Conservation (phyloP, 805 yeast species). For the Candida pini region DNA sequence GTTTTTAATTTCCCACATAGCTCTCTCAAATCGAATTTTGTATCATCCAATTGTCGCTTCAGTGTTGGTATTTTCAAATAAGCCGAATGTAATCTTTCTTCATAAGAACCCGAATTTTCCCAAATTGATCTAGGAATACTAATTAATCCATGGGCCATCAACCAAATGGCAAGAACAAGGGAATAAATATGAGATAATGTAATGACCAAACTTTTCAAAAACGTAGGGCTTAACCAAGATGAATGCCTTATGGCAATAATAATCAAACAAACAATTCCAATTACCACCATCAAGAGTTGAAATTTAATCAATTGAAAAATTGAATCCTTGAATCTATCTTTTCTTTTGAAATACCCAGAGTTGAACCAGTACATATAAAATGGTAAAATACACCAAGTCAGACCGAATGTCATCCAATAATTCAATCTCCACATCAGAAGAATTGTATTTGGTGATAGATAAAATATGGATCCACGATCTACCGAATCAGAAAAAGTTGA, state of each 20-base stretch:
- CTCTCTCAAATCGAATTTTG: slow-evolving; percentile 57
- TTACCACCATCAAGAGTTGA: slow-evolving; percentile 50
- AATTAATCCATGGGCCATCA: slow-evolving; percentile 78
- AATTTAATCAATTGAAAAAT: slow-evolving; percentile 50
- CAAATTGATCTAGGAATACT: slow-evolving; percentile 49
- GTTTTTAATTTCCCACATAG: slow-evolving; percentile 53
- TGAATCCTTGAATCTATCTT: slow-evolving; percentile 49
- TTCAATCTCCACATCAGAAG: slow-evolving; percentile 64
- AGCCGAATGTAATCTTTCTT: slow-evolving; percentile 22
- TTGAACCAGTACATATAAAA: slow-evolving; percentile 65
- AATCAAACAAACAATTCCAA: slow-evolving; percentile 48
- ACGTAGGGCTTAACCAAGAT: slow-evolving; percentile 30
- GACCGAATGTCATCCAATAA: slow-evolving; percentile 75
- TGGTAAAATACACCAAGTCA: slow-evolving; percentile 77
- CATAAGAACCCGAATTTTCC: slow-evolving; percentile 19
- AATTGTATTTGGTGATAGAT: slow-evolving; percentile 40
- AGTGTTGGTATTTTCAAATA: slow-evolving; percentile 53
- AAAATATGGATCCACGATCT: slow-evolving; percentile 33
- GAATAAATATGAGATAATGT: slow-evolving; percentile 77
- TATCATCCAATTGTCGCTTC: slow-evolving; percentile 59
- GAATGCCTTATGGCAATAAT: slow-evolving; percentile 46
- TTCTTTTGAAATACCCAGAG: slow-evolving; percentile 56
- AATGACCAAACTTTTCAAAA: slow-evolving; percentile 61
- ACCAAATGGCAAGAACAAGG: slow-evolving; percentile 68
- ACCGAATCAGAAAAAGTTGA: slow-evolving; percentile 37